Evolutionary conservation across 2,329 filamentous ascomycete species (phyloP).

Genomic region (Simplicillium aogashimaense): DNA sequence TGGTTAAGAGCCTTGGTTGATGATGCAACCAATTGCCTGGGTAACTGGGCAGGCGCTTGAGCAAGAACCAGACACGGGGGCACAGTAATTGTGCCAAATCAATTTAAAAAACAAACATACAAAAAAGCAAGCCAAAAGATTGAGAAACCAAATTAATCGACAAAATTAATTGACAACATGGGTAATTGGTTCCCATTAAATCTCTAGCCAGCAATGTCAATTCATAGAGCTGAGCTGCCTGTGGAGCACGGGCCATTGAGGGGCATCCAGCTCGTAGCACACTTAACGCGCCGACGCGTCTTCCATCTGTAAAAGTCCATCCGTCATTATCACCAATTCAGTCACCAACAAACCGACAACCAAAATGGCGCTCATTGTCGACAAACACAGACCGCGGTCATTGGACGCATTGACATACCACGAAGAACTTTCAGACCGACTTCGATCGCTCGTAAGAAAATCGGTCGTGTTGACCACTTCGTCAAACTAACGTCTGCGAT

Average conservation of each 20-base stretch:
- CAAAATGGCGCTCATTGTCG: slow-evolving; percentile 59
- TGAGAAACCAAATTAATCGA: no score
- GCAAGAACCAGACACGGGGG: no score
- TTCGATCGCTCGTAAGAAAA: slow-evolving; percentile 67
- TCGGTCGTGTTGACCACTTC: not conserved
- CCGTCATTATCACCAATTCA: slow-evolving; percentile 7
- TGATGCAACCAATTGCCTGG: no score
- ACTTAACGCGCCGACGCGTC: slow-evolving; percentile 13
- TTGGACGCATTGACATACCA: slow-evolving; percentile 81
- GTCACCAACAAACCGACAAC: slow-evolving; percentile 6
- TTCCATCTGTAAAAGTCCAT: slow-evolving; percentile 15
- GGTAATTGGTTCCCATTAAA: not conserved
- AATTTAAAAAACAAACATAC: no score
- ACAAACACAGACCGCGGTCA: slow-evolving; percentile 63
- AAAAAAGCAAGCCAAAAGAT: no score
- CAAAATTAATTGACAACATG: not conserved
- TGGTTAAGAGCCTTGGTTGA: no score
- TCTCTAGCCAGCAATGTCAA: no score
- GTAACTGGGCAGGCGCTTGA: no score
- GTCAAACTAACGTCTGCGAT: slow-evolving; percentile 9
- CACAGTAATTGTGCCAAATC: no score
- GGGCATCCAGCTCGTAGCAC: slow-evolving; percentile 1
- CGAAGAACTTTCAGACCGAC: slow-evolving; percentile 72
- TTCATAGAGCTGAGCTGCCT: no score
- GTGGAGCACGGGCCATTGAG: slow-evolving; percentile 1